Evolutionary conservation across 495 filamentous ascomycete species (phyloP), one percentile per base, ranked within the genome.

Genomic region (Glarea lozoyensis): DNA sequence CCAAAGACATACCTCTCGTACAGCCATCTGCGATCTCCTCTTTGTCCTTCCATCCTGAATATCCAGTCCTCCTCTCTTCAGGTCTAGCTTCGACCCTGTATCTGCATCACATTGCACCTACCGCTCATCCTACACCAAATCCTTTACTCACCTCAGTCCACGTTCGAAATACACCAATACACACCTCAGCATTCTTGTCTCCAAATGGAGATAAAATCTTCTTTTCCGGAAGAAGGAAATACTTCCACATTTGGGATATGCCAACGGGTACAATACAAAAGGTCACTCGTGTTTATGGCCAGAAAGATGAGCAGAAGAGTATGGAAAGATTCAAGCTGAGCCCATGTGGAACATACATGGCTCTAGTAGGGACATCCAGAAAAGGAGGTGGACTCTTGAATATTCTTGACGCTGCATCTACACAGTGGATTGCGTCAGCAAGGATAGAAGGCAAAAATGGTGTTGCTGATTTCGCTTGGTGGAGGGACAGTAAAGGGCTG

Each of bases 231-330:
- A 78, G 88, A 3, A 75, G 93, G 16, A 79, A 82, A 48, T 97
- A 92, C 61, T 94, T 95, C 65, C 92, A 97, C 65, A 79, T 78
- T 52, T 98, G 92, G 92, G 81, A 96, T 57, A 70, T 98, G 2
- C 60, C 79, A 30, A 77, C 83, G 5, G 93, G 92, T 17, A 67
- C 67, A 17, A 73, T 97, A 21, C 82, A 89, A 57, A 94, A 94
- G 46, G 64, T 86, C 17, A 66, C 74, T 13, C 70, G 78, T 39
- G 72, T 97, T 32, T 84, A 87, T 52, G 88, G 85, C 35, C 84
- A 93, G 40, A 78, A 82, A 45, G 72, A 81, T 42, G 84, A 89
- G 59, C 92, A 96, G 57, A 81, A 74, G 36, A 84, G 76, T 40
- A 95, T 95, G 87, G 93, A 96, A 60, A 68, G 69, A 29, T 89